Evolutionary conservation across 78 protist genomes (phyloP).

Genomic region (Dictyostelium brefeldianum): DNA sequence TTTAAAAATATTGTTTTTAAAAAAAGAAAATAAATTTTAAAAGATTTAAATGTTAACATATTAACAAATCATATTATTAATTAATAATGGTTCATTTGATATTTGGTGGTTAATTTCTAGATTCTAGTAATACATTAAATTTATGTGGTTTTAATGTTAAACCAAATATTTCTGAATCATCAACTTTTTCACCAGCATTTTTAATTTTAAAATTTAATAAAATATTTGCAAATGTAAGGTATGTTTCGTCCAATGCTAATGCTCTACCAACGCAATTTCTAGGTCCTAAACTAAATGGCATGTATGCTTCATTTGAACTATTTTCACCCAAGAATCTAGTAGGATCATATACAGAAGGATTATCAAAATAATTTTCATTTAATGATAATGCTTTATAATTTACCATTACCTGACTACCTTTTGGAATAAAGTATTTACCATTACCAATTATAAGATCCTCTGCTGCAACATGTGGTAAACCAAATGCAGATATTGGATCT

Average conservation of each 20-base stretch:
- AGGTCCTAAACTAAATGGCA: background rate
- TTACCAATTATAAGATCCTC: background rate
- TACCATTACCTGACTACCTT: background rate
- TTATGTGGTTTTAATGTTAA: constrained; percentile 14
- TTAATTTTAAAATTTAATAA: too few species aligned
- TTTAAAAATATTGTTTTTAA: too few species aligned
- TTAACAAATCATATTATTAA: too few species aligned
- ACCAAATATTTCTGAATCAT: background rate
- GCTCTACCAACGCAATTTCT: constrained; percentile 15
- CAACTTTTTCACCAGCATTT: background rate
- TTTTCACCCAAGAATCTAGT: background rate
- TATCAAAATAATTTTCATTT: background rate
- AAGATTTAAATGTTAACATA: too few species aligned
- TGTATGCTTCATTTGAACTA: background rate
- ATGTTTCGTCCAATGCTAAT: background rate
- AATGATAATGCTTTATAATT: background rate
- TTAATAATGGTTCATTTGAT: too few species aligned
- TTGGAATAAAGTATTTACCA: constrained; percentile 35
- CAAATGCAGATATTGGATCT: background rate
- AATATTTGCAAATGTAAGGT: background rate
- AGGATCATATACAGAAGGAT: constrained; percentile 9
- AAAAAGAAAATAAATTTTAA: too few species aligned
- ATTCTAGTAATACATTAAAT: background rate
- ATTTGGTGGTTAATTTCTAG: too few species aligned
- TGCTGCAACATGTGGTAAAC: background rate